Conservation (phyloP, 176 grass and related monocot genomes). For the Triticum timopheevii region DNA sequence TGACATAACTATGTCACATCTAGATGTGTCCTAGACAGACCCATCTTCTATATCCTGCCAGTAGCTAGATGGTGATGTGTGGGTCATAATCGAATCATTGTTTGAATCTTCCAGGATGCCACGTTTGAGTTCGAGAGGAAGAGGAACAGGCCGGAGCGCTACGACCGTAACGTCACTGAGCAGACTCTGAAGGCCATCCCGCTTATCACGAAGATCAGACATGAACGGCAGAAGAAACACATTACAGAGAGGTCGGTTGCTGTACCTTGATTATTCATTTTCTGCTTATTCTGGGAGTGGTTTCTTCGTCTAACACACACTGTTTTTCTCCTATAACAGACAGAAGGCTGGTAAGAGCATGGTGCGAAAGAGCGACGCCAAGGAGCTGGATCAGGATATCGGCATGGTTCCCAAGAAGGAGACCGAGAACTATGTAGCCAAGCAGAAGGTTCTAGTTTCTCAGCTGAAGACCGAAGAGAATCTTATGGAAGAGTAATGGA, state of each 20-base stretch:
- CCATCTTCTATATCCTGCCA: background rate
- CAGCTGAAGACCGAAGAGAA: conserved; percentile 6
- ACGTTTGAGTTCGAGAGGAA: conserved; percentile 98
- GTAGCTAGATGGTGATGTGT: too few species aligned
- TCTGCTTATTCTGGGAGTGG: background rate
- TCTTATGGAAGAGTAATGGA: conserved; percentile 13
- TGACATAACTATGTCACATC: too few species aligned
- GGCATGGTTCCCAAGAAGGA: conserved; percentile 38
- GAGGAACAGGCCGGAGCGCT: conserved; percentile 87
- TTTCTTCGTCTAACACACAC: background rate
- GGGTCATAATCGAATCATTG: background rate
- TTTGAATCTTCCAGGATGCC: conserved; percentile 52
- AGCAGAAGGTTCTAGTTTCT: background rate
- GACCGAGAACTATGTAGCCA: background rate
- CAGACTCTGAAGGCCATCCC: conserved; percentile 46
- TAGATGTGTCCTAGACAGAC: too few species aligned
- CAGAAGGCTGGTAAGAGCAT: conserved; percentile 46
- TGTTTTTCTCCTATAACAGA: conserved; percentile 27
- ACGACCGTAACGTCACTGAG: conserved; percentile 65
- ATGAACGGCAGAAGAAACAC: conserved; percentile 56
- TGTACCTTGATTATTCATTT: background rate
- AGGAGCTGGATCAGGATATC: conserved; percentile 72
- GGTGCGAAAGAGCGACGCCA: conserved; percentile 29
- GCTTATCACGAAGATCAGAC: conserved; percentile 54
- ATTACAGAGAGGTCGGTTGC: conserved; percentile 49